phyloP scores from a whole-genome alignment of 345 rosid species.

The Eucalyptus pumila region DNA sequence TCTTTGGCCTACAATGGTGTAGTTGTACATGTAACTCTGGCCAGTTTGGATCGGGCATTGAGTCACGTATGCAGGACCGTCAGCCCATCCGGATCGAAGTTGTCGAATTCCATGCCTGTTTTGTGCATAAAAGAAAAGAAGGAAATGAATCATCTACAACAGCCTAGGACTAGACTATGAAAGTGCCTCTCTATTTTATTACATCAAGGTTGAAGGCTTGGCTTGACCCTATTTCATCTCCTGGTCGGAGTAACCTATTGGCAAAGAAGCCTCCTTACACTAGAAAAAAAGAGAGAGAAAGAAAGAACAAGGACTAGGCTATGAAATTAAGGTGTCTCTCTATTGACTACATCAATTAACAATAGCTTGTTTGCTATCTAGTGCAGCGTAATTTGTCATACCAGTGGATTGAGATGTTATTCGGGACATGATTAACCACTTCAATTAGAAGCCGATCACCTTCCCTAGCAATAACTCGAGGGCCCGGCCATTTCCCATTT shows the following conservation, averaged over 20 bases:
- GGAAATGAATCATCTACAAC: not conserved
- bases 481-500: slow-evolving; percentile 46
- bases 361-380: not conserved
- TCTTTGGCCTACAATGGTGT: slow-evolving; percentile 43
- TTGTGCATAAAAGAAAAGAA: not conserved
- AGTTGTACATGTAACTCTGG: slow-evolving; percentile 41
- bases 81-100: slow-evolving; percentile 47
- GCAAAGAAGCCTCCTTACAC: not conserved
- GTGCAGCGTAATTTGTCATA: not conserved
- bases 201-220: not conserved
- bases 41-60: slow-evolving; percentile 60
- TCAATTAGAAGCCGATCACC: slow-evolving; percentile 44
- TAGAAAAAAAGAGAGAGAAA: fast-evolving
- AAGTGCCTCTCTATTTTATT: not conserved
- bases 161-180: not conserved
- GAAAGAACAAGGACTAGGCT: not conserved
- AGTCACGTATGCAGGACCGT: slow-evolving; percentile 45
- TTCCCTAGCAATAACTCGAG: slow-evolving; percentile 40
- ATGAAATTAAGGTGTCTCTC: not conserved
- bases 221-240: not conserved
- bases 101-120: slow-evolving; percentile 65
- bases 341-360: not conserved
- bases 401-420: slow-evolving; percentile 49
- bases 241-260: not conserved
- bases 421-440: slow-evolving; percentile 38